Base-by-base conservation (phyloP, 2,329 filamentous ascomycete genomes). In the Erysiphe pulchra region DNA sequence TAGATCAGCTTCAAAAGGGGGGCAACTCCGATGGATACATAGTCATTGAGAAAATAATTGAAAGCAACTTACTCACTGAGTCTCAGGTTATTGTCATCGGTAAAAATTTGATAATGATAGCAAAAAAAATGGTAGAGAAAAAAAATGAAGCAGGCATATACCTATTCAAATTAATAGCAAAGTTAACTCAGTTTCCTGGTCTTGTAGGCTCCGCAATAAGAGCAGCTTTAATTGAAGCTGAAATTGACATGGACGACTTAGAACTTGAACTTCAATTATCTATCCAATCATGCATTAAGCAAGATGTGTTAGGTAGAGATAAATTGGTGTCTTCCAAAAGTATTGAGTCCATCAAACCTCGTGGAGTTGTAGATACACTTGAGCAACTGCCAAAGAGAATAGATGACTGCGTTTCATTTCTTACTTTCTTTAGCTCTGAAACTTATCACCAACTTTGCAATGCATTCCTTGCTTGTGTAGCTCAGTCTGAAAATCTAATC, bases 211-310 rank as follows among this genome's bases (percentile, higher is more conserved):
- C 70, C 24, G 65, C 77, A n/a, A 72, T 90, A 47, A 68, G 75
- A 49, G 67, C 67, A n/a, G 70, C 77, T 4, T 69, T 87, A 34
- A 65, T 73, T 33, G 71, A 78, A 37, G 70, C 74, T 8, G 71
- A 77, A 12, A 68, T 84, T 48, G 78, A 90, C 54, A 70, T 90
- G 40, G 73, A 83, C 49, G 70, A 75, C 42, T 62, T 90, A 16
- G 81, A 90, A 61, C 69, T 82, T 62, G 78, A 74, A 52, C 66
- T 92, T 17, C 77, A 82, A 46, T 72, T 77, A 9, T 71, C 75
- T 10, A 72, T 86, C 49, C 71, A 77, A 37, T 69, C 70, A 53
- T 59, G 70, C 40, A 58, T 67, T 34, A 60, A 72, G 16, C 63
- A 68, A n/a, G 64, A 65, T 45, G 52, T 63, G 1, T 57, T 63